Evolutionary conservation across 192 early-diverging fungal genomes (phyloP).

Genomic region (Mortierella antarctica): DNA sequence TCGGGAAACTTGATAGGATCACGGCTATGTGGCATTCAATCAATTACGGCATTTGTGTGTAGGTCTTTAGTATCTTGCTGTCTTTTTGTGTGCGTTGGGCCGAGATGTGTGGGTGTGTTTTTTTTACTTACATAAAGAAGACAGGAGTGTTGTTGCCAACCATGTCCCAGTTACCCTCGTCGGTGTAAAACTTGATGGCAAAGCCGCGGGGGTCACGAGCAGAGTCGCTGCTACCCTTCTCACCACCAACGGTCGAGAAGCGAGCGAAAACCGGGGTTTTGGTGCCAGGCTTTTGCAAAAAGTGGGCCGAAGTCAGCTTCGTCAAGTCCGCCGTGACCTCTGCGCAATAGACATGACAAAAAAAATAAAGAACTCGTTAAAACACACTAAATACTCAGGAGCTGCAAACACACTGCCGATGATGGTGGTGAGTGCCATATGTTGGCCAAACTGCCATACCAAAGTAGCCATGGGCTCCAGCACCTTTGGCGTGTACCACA

Average conservation of each 20-base stretch:
- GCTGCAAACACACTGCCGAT: no score
- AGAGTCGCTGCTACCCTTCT: conserved; percentile 79
- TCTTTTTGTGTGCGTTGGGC: no score
- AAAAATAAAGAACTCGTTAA: no score
- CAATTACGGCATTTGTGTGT: neutral
- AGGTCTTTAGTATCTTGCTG: no score
- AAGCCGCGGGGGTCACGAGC: conserved; percentile 87
- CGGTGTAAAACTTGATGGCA: conserved; percentile 88
- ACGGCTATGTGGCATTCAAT: conserved; percentile 42
- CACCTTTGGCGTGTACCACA: conserved; percentile 85
- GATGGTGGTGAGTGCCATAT: no score
- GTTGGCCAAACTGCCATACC: conserved; percentile 3
- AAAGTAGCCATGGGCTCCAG: conserved; percentile 84
- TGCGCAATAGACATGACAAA: conserved; percentile 5
- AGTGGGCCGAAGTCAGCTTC: conserved; percentile 77
- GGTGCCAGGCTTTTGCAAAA: conserved; percentile 76
- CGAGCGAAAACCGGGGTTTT: conserved; percentile 84
- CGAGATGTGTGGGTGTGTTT: neutral
- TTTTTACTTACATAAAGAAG: conserved; percentile 71
- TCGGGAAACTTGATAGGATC: conserved; percentile 88
- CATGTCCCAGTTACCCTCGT: conserved; percentile 90
- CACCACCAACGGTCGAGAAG: conserved; percentile 85
- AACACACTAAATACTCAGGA: no score
- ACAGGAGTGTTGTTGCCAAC: conserved; percentile 89
- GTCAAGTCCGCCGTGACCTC: conserved; percentile 79